phyloP scores from a whole-genome alignment of 164 flowering plant species.

The Aristolochia fimbriata region DNA sequence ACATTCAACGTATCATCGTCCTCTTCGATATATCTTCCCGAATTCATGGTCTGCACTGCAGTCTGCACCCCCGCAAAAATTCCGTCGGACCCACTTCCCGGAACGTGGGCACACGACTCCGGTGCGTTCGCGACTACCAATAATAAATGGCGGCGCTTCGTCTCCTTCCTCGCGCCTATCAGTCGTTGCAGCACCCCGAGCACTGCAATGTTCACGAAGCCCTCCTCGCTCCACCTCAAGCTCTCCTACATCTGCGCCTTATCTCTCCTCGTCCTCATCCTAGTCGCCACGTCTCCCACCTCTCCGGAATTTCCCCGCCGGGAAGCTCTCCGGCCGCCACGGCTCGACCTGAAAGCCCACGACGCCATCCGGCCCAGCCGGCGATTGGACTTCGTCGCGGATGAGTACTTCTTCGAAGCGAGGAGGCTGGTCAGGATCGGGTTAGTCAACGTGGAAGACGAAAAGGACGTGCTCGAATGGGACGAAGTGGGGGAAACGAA shows the following conservation, averaged over 20 bases:
- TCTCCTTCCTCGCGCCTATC: too few relatives aligned
- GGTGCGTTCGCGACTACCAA: too few relatives aligned
- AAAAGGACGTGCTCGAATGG: slow-evolving; percentile 5
- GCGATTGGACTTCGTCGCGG: slow-evolving; percentile 8
- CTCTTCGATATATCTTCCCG: too few relatives aligned
- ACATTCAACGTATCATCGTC: too few relatives aligned
- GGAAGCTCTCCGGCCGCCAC: neutral
- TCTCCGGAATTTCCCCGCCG: neutral
- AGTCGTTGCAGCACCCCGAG: too few relatives aligned
- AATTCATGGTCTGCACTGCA: too few relatives aligned
- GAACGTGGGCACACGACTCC: too few relatives aligned
- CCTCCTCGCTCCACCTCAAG: neutral
- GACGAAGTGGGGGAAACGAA: slow-evolving; percentile 11
- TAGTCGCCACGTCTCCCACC: neutral
- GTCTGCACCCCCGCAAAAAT: too few relatives aligned
- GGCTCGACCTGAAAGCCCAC: neutral
- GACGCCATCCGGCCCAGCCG: neutral
- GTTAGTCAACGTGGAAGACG: slow-evolving; percentile 24
- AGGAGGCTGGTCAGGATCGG: slow-evolving; percentile 22
- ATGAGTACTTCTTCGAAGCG: neutral
- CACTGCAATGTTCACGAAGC: neutral
- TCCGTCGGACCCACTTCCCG: too few relatives aligned
- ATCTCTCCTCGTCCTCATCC: neutral
- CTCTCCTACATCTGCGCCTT: neutral
- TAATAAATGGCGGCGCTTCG: too few relatives aligned